Evolutionary conservation across 495 filamentous ascomycete species (phyloP), one percentile per base, ranked within the genome.

Genomic region (Barbatosphaeria neglecta): DNA sequence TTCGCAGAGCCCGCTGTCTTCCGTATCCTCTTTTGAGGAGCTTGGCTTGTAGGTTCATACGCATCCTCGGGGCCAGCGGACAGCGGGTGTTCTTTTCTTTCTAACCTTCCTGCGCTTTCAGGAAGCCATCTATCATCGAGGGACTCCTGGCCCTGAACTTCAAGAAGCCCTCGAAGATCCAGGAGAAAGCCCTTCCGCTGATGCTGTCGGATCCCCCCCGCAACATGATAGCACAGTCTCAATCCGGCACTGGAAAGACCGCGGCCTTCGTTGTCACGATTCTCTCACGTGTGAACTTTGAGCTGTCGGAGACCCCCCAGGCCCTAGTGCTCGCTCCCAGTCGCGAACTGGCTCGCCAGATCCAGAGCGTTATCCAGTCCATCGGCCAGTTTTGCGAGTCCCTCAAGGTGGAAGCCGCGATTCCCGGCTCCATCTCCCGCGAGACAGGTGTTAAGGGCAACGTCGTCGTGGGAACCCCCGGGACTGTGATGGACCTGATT

Each of bases 221-320:
- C 37, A 97, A 97, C 64, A 82, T 97, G 72, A 90, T 99, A 49
- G 92, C 88, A 18, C 93, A 99, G 61, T 96, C 92, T 22, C 93
- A 99, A 66, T 98, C 93, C 4, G 93, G 93, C 50, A 99, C 93
- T 13, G 93, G 93, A 48, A 99, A 99, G 70, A 99, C 93, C 9
- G 93, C 92, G 24, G 93, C 93, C 24, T 99, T 97, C 63, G 81
- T 88, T 20, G 77, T 95, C 45, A 96, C 92, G 37, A 84, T 95
- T 44, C 75, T 99, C 17, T 81, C 82, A 45, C 86, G 92, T 41
- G 61, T 95, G 54, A 84, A 97, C 52, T 70, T 88, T 39, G 65
- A 55, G 17, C 72, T 76, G 38, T 69, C 79, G n/a, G 67, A 63
- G 15, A 67, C 72, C 22, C 90, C 92, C 7, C 92, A 99, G 67